Evolutionary conservation across 495 filamentous ascomycete genomes (phyloP).

Genomic region (Pyrenopolyporus hunteri): DNA sequence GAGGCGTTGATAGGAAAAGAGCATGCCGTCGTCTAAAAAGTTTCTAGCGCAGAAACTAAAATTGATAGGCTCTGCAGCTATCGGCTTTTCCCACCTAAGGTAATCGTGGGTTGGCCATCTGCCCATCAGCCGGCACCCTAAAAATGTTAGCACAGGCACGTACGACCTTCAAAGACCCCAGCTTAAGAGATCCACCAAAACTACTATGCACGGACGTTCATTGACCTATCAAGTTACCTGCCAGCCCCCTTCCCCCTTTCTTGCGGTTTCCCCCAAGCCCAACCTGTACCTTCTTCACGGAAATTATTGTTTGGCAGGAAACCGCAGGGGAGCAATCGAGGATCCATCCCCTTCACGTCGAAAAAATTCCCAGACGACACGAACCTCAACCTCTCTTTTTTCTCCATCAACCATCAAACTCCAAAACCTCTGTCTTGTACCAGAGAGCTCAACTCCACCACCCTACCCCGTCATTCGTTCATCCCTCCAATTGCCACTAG

Average conservation of each 20-base stretch:
- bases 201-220: conserved; percentile 41
- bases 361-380: conserved; percentile 35
- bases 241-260: conserved; percentile 51
- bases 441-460: conserved; percentile 24
- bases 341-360: conserved; percentile 38
- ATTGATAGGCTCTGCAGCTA: too few relatives aligned
- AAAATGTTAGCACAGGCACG: conserved; percentile 30
- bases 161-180: conserved; percentile 23
- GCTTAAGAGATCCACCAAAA: conserved; percentile 29
- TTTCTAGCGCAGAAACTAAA: conserved; percentile 23
- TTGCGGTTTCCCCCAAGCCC: conserved; percentile 33
- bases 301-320: conserved; percentile 57
- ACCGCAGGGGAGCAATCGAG: conserved; percentile 46
- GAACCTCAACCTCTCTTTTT: conserved; percentile 27
- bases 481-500: conserved; percentile 40
- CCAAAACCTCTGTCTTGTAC: conserved; percentile 21
- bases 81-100: too few relatives aligned
- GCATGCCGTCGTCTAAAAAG: conserved; percentile 31
- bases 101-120: conserved; percentile 22
- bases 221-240: conserved; percentile 49
- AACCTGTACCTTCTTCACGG: conserved; percentile 49
- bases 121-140: conserved; percentile 36
- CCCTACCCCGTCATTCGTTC: conserved; percentile 30
- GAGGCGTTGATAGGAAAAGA: conserved; percentile 11
- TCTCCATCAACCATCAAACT: conserved; percentile 36